phyloP scores from a whole-genome alignment of 2,329 filamentous ascomycete species.

The Epichloe hybrida region DNA sequence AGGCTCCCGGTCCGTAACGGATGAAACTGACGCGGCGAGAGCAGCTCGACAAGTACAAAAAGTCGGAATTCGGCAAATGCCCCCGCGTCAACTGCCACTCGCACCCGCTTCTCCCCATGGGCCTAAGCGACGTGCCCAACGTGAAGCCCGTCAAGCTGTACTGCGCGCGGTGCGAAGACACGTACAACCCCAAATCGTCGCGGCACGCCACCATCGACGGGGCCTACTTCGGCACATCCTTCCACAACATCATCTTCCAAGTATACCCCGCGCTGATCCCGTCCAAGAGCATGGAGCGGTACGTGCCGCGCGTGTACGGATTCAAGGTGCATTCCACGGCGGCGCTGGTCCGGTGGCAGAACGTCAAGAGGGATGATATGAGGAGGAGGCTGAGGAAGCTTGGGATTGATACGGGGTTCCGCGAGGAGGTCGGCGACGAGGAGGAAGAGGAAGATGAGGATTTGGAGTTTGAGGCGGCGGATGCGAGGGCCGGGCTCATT shows the following conservation, averaged over 20 bases:
- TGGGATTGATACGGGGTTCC: conserved; percentile 68
- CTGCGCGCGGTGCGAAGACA: conserved; percentile 92
- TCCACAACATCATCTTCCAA: conserved; percentile 98
- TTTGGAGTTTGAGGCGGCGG: conserved; percentile 25
- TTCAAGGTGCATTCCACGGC: conserved; percentile 91
- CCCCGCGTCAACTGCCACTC: conserved; percentile 90
- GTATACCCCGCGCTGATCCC: conserved; percentile 88
- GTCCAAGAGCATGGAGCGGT: conserved; percentile 70
- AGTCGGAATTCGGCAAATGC: conserved; percentile 94
- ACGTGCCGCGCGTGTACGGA: conserved; percentile 82
- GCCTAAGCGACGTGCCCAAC: conserved; percentile 78
- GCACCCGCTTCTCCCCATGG: conserved; percentile 88
- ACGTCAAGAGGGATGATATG: conserved; percentile 68
- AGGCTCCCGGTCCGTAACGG: background rate
- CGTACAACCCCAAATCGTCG: conserved; percentile 97
- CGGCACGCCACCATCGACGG: conserved; percentile 92
- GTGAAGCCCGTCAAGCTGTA: conserved; percentile 90
- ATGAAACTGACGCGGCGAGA: background rate
- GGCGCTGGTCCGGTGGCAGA: conserved; percentile 83
- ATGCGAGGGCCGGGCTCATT: conserved; percentile 16
- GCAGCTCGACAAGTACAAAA: conserved; percentile 97
- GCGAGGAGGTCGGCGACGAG: conserved; percentile 55
- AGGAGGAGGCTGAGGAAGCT: conserved; percentile 57
- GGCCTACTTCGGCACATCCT: conserved; percentile 94
- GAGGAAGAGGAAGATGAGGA: conserved; percentile 44